phyloP scores from a whole-genome alignment of 1,284 basidiomycete species.

The Gomphus bonarii region DNA sequence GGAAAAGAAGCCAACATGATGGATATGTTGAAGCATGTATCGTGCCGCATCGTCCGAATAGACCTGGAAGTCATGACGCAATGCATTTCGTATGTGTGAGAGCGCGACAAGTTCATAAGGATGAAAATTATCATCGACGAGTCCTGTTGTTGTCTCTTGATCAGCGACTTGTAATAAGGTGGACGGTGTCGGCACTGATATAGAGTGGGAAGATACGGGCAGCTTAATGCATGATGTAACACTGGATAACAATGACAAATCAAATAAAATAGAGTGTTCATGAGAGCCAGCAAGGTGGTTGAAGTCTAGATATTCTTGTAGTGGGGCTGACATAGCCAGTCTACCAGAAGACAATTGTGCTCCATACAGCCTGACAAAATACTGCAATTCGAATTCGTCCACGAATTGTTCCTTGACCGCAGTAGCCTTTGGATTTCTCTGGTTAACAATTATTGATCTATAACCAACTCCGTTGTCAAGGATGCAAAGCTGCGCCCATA shows the following conservation, averaged over 20 bases:
- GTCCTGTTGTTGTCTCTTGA: constrained; percentile 16
- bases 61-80: constrained; percentile 51
- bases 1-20: constrained; percentile 50
- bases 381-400: constrained; percentile 52
- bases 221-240: constrained; percentile 46
- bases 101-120: constrained; percentile 52
- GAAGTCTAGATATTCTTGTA: constrained; percentile 40
- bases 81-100: constrained; percentile 46
- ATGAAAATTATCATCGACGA: constrained; percentile 25
- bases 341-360: constrained; percentile 33
- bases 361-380: constrained; percentile 40
- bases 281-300: constrained; percentile 30
- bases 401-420: constrained; percentile 24
- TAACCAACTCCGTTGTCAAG: constrained; percentile 53
- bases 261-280: constrained; percentile 48
- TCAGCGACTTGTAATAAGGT: constrained; percentile 37
- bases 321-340: constrained; percentile 31
- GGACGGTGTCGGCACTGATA: constrained; percentile 21
- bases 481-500: constrained; percentile 61
- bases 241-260: constrained; percentile 55
- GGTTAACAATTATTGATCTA: constrained; percentile 45
- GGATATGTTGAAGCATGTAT: constrained; percentile 47
- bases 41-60: constrained; percentile 41
- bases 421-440: constrained; percentile 22
- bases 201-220: constrained; percentile 24